Percentiles rank a stretch among this genome's conserved stretches.
phyloP scores from a whole-genome alignment of 139 green algal genomes.

The Micractinium sp. region DNA sequence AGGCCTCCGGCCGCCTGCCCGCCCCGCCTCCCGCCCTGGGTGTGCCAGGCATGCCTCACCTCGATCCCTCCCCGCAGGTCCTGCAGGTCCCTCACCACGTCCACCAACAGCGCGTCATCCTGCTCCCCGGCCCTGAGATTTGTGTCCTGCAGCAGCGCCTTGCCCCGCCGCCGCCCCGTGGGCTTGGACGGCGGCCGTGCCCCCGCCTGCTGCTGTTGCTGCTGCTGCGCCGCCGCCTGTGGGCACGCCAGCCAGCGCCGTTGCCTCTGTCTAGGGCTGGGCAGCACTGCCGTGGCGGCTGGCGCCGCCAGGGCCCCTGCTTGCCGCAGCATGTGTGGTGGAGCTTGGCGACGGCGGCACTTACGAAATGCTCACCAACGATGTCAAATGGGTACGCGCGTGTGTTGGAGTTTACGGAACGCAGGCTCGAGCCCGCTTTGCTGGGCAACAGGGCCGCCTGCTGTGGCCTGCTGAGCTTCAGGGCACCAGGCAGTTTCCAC shows the following conservation, averaged over 20 bases:
- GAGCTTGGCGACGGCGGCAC: too few relatives aligned
- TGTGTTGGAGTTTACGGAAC: too few relatives aligned
- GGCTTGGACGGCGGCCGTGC: not conserved
- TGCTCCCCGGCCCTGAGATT: not conserved
- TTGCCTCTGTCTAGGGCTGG: not conserved
- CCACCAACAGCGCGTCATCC: not conserved
- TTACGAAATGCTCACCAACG: too few relatives aligned
- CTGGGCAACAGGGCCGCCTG: too few relatives aligned
- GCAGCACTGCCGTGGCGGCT: not conserved
- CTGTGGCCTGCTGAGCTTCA: too few relatives aligned
- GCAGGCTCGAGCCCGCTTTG: too few relatives aligned
- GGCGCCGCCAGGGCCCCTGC: too few relatives aligned
- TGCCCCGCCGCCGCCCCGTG: conserved; percentile 17
- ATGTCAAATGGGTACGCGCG: too few relatives aligned
- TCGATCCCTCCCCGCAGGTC: conserved; percentile 13
- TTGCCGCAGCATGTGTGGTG: too few relatives aligned
- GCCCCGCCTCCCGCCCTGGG: not conserved
- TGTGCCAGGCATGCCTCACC: not conserved
- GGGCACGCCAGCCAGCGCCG: not conserved
- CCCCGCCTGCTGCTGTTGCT: not conserved
- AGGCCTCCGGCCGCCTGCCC: not conserved
- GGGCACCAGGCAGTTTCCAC: too few relatives aligned
- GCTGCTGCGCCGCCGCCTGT: not conserved
- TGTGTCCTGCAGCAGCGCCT: conserved; percentile 6
- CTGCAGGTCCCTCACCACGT: not conserved